Percentiles rank a stretch among this genome's conserved stretches.
These are phyloP conservation scores for Suillus alpinus DNA, from an alignment of 768 basidiomycete genomes.

Conservation along the genomic window DNA sequence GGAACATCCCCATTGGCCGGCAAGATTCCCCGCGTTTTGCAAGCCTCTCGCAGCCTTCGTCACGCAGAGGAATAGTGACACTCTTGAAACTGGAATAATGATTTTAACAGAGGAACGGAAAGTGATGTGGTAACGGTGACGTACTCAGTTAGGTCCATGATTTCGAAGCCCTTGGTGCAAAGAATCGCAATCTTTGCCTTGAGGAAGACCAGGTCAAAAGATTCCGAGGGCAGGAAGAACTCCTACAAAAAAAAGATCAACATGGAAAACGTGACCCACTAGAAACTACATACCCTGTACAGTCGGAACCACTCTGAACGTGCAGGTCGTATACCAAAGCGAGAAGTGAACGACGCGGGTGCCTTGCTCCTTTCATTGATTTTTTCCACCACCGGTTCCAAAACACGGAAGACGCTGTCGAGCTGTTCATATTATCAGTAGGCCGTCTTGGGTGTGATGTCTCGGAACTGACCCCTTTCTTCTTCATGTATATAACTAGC, in stretches of 20 bases:
- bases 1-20: slow-evolving; percentile 87
- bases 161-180: slow-evolving; percentile 93
- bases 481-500: slow-evolving; percentile 93
- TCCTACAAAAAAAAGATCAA: slow-evolving; percentile 41
- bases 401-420: slow-evolving; percentile 92
- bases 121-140: slow-evolving; percentile 21
- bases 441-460: slow-evolving; percentile 10
- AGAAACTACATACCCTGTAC: slow-evolving; percentile 53
- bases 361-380: slow-evolving; percentile 75
- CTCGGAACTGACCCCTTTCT: slow-evolving; percentile 64
- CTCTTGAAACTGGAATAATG: slow-evolving; percentile 64
- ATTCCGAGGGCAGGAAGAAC: slow-evolving; percentile 91
- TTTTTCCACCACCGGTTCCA: slow-evolving; percentile 94
- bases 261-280: background rate
- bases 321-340: slow-evolving; percentile 73
- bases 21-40: slow-evolving; percentile 81
- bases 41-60: slow-evolving; percentile 66
- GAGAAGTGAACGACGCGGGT: slow-evolving; percentile 66
- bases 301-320: slow-evolving; percentile 94
- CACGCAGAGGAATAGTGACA: slow-evolving; percentile 83
- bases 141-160: slow-evolving; percentile 93
- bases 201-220: slow-evolving; percentile 87
- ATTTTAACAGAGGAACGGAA: background rate
- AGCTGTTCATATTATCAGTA: slow-evolving; percentile 36
- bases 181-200: slow-evolving; percentile 92